Percentiles rank a stretch among this genome's conserved stretches.
Conservation (phyloP, 768 basidiomycete species). For the Xerocomellus dryophilus region DNA sequence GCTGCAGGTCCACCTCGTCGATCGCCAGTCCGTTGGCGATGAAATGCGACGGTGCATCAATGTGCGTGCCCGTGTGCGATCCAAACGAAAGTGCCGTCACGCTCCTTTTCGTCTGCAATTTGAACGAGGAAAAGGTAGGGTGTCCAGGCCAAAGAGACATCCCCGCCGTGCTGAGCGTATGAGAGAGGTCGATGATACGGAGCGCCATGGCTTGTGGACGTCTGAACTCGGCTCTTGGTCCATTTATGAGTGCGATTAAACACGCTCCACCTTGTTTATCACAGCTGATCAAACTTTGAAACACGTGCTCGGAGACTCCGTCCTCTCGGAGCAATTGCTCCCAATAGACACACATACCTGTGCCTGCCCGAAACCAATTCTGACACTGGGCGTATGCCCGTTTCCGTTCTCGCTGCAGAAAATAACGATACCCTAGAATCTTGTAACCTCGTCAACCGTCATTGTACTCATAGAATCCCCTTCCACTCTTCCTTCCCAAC, state of each 20-base stretch:
- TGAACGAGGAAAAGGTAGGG: slow-evolving; percentile 15
- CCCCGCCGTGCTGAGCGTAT: slow-evolving; percentile 16
- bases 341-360: no score
- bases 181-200: slow-evolving; percentile 24
- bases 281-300: background rate
- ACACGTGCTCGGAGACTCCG: background rate
- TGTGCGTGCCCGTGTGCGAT: slow-evolving; percentile 74
- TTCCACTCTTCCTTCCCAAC: slow-evolving; percentile 89
- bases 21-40: slow-evolving; percentile 50
- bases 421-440: no score
- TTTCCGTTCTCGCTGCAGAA: no score
- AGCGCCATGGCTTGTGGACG: slow-evolving; percentile 9
- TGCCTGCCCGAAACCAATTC: background rate
- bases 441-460: slow-evolving; percentile 11
- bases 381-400: background rate
- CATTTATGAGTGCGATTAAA: background rate
- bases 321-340: background rate
- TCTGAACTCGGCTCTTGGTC: background rate
- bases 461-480: slow-evolving; percentile 89
- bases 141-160: slow-evolving; percentile 28
- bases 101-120: background rate
- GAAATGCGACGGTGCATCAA: slow-evolving; percentile 75
- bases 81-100: slow-evolving; percentile 47
- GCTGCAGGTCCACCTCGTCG: slow-evolving; percentile 50
- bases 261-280: no score